Conservation (phyloP, 805 yeast genomes). For the Sungouiozyma ichnusensis region DNA sequence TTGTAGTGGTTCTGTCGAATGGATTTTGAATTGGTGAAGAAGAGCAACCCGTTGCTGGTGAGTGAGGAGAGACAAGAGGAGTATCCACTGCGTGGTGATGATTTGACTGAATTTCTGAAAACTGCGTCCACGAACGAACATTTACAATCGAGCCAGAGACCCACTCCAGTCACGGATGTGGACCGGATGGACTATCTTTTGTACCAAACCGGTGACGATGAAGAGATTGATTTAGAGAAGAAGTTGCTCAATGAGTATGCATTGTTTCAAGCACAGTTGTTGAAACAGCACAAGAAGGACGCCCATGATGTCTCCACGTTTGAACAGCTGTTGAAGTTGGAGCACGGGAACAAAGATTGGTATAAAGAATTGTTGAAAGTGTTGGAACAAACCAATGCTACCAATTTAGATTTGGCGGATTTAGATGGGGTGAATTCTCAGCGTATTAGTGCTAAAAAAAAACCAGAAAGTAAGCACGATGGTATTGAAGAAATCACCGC, state of each 20-base stretch:
- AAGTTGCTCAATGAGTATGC: constrained; percentile 24
- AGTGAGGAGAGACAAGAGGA: constrained; percentile 16
- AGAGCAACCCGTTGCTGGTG: constrained; percentile 22
- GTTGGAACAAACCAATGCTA: constrained; percentile 14
- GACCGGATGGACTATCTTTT: constrained; percentile 21
- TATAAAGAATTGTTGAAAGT: constrained; percentile 11
- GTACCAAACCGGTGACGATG: constrained; percentile 9
- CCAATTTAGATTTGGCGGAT: constrained; percentile 10
- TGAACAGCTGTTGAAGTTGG: constrained; percentile 8
- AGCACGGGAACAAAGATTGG: constrained; percentile 12
- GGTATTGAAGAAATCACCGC: constrained; percentile 23
- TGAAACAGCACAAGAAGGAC: constrained; percentile 6
- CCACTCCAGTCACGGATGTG: constrained; percentile 14
- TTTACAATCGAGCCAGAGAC: constrained; percentile 3
- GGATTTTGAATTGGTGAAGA: constrained; percentile 14
- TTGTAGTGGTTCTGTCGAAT: too few relatives aligned
- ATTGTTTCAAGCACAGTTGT: constrained; percentile 14
- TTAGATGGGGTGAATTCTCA: neutral
- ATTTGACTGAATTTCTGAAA: constrained; percentile 17
- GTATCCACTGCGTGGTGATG: constrained; percentile 21
- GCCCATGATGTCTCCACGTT: constrained; percentile 3
- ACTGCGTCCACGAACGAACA: constrained; percentile 5
- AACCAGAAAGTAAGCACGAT: neutral
- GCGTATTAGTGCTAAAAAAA: neutral
- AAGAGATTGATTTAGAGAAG: constrained; percentile 19